These are phyloP conservation scores for Ustilaginoidea virens DNA, from an alignment of 2,329 filamentous ascomycete species.

Conservation along the genomic window DNA sequence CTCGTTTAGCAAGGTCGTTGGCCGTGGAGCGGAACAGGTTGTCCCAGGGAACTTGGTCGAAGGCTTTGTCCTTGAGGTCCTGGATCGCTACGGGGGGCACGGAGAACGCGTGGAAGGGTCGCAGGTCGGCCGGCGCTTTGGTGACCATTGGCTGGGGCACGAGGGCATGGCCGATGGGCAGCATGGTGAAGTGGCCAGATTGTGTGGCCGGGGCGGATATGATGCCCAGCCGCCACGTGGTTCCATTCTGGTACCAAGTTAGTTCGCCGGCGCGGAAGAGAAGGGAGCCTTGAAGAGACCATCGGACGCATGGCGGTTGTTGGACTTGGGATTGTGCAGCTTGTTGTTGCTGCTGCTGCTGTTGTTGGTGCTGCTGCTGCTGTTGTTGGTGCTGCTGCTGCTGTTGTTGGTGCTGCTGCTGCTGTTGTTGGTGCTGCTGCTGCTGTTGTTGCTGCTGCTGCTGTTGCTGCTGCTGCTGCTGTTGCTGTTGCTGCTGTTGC, in stretches of 20 bases:
- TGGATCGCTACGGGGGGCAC: constrained; percentile 27
- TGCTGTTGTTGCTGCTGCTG: not conserved
- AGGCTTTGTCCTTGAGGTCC: constrained; percentile 22
- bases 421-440: constrained; percentile 3
- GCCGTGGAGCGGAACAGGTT: constrained; percentile 16
- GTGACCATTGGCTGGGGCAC: constrained; percentile 22
- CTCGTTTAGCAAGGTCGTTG: constrained; percentile 21
- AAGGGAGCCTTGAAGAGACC: constrained; percentile 18
- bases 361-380: constrained; percentile 6
- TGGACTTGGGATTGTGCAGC: constrained; percentile 8
- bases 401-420: constrained; percentile 3
- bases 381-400: constrained; percentile 3
- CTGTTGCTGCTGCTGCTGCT: not conserved
- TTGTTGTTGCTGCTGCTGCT: constrained; percentile 3
- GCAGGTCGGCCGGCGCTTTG: constrained; percentile 25
- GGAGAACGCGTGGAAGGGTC: constrained; percentile 35
- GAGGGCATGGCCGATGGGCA: constrained; percentile 24
- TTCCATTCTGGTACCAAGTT: constrained; percentile 32
- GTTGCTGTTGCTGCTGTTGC: constrained; percentile 5
- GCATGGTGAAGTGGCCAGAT: constrained; percentile 18
- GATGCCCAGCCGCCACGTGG: constrained; percentile 32
- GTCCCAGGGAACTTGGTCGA: constrained; percentile 29
- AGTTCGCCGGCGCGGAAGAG: constrained; percentile 33
- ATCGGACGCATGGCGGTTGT: constrained; percentile 9
- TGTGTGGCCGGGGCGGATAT: constrained; percentile 16